Conservation (phyloP, 2,329 filamentous ascomycete species). For the Fusarium sp. region DNA sequence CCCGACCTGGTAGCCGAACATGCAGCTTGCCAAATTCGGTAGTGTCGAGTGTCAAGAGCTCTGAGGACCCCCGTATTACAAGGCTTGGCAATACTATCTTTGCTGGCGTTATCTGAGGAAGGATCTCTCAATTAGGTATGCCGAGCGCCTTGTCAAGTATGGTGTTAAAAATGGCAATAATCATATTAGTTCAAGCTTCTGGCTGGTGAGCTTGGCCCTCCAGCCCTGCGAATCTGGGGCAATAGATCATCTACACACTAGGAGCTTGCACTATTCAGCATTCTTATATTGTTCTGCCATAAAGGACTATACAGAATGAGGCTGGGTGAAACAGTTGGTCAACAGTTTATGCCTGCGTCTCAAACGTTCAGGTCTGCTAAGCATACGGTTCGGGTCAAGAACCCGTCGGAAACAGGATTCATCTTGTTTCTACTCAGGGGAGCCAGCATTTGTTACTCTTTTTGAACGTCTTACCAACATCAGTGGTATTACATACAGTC, state of each 20-base stretch:
- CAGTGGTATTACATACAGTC: neutral
- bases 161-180: neutral
- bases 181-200: neutral
- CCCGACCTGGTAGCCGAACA: slow-evolving; percentile 34
- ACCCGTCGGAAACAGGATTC: neutral
- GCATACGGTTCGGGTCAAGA: slow-evolving; percentile 10
- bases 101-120: slow-evolving; percentile 11
- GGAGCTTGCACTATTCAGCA: slow-evolving; percentile 3
- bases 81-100: slow-evolving; percentile 10
- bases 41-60: slow-evolving; percentile 24
- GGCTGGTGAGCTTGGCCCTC: slow-evolving; percentile 1
- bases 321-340: neutral
- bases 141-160: neutral
- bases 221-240: slow-evolving; percentile 1
- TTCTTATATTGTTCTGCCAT: neutral
- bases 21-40: slow-evolving; percentile 44
- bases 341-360: neutral
- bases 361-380: neutral
- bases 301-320: neutral
- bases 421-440: neutral
- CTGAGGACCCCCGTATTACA: slow-evolving; percentile 7
- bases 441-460: neutral
- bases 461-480: neutral
- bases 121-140: slow-evolving; percentile 15
- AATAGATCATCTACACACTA: neutral